Base-by-base conservation (phyloP, 2,329 filamentous ascomycete species). In the Aspergillus sp. region DNA sequence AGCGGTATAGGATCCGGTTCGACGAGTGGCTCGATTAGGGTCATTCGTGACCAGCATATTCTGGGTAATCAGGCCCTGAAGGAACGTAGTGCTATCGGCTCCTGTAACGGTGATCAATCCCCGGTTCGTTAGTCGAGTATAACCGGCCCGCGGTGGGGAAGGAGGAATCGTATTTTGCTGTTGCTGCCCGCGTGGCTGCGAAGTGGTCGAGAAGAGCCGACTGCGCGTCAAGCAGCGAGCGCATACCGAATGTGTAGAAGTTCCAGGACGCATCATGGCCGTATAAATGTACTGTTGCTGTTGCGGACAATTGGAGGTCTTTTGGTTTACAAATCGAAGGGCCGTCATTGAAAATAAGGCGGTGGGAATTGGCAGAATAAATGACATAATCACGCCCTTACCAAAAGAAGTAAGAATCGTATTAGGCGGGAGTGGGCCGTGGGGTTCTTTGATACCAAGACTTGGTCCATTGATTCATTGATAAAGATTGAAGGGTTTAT, bases 41-140 rank as follows among this genome's bases (percentile, higher is more conserved):
- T 70, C 62, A 37, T 64, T 66, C 10, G 58, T 58, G 0, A 77
- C 67, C 41, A 79, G 65, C 50, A 89, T 78, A 50, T 83, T 85
- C 50, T 85, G 80, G 1, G 91, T 95, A 51, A 93, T 79, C 44
- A 95, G 80, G 42, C 91, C 90, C 65, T 97, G 90, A 2, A 98
- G 78, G 67, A 90, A 97, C 54, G 85, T 85, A 37, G 85, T 78
- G 29, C 89, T 83, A 58, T 96, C 91, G 4, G 76, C 76, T 3
- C 93, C 93, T 11, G 83, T 79, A 49, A 97, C 73, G 33, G 84
- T 85, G 53, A 98, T 83, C 36, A 97, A 76, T 41, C 82, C 81
- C 39, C 93, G 86, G 52, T 85, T 84, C n/a, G 79, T 70, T 49
- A 97, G 67, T 36, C 59, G 61, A 46, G 74, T 68, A 54, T 74